Percentiles rank a stretch among this genome's conserved stretches.
Conservation (phyloP, 129 eudicot genomes). For the Arctium minus region DNA sequence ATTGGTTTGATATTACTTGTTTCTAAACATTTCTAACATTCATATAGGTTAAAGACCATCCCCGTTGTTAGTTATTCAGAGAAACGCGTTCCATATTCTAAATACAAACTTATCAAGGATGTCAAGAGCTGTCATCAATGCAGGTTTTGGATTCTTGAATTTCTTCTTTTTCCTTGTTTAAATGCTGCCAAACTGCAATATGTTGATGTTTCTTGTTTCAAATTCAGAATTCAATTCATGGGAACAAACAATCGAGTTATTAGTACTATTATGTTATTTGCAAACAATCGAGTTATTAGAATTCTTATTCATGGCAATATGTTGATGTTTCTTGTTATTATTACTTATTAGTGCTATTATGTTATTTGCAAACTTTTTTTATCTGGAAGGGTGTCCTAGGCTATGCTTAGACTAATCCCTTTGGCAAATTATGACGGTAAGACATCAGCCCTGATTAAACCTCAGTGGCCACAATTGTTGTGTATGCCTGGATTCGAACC, state of each 20-base stretch:
- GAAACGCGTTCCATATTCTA: constrained; percentile 9
- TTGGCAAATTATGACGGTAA: no score
- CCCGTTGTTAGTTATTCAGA: constrained; percentile 39
- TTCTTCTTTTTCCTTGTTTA: neutral
- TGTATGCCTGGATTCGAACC: no score
- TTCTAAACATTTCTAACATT: neutral
- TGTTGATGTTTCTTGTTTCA: neutral
- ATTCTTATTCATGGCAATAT: no score
- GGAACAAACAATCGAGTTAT: neutral
- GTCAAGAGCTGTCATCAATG: constrained; percentile 77
- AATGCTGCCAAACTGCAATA: neutral
- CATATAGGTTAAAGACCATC: constrained; percentile 45
- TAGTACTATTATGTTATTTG: neutral
- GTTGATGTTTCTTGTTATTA: no score
- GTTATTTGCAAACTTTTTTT: no score
- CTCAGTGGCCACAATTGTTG: no score
- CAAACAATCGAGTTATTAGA: neutral
- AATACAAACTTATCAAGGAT: constrained; percentile 25
- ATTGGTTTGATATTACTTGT: neutral
- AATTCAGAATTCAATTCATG: neutral
- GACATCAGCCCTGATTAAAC: no score
- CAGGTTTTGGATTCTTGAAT: constrained; percentile 42
- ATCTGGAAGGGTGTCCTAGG: no score
- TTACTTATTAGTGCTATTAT: no score
- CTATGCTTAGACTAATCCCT: no score